phyloP scores from a whole-genome alignment of 2,329 filamentous ascomycete genomes.

The Xylariaceae sp. region DNA sequence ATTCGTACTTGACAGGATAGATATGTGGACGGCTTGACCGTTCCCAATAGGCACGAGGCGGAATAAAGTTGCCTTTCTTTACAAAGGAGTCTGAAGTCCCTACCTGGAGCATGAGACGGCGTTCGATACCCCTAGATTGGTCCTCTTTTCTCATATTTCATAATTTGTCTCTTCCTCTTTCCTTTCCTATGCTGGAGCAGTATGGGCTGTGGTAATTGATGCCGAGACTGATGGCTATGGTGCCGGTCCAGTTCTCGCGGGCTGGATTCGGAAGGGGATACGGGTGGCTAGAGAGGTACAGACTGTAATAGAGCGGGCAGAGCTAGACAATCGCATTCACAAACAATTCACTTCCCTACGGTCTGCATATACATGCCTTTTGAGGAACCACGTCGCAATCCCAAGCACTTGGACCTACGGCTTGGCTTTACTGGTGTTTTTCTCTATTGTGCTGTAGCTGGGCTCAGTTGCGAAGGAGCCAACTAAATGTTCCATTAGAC shows the following conservation, averaged over 20 bases:
- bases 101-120: background rate
- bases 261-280: background rate
- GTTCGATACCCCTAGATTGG: background rate
- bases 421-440: background rate
- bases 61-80: background rate
- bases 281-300: too few species aligned
- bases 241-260: background rate
- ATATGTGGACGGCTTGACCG: background rate
- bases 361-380: background rate
- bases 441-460: background rate
- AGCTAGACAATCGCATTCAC: slow-evolving; percentile 3
- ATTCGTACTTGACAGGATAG: slow-evolving; percentile 32
- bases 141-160: background rate
- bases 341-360: background rate
- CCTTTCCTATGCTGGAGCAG: background rate
- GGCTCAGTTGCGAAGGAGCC: background rate
- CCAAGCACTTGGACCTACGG: background rate
- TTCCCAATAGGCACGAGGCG: background rate
- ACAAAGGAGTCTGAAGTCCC: background rate
- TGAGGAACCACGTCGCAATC: background rate
- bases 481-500: background rate
- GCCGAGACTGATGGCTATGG: background rate
- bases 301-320: too few species aligned
- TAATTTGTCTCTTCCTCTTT: background rate
- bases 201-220: background rate